Base-by-base conservation (phyloP, 1,139 yeast species). In the Debaryomyces robertsiae region DNA sequence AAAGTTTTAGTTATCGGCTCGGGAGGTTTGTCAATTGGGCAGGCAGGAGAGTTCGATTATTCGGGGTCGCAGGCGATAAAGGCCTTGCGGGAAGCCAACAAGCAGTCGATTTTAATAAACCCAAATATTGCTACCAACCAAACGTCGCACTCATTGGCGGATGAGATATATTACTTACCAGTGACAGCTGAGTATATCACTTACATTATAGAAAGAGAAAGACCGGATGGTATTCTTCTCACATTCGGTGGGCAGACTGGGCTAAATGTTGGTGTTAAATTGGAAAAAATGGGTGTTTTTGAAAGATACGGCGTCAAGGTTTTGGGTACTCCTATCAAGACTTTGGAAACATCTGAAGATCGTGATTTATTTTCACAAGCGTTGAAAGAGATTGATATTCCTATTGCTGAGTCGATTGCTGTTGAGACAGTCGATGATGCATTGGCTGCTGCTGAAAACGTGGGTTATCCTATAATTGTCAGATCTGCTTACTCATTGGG, bases 211-310 rank as follows among this genome's bases (percentile, higher is more conserved):
- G 96, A 93, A 69, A 82, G 95, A 53, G 99, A 93, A 71, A 80
- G 82, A 55, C 98, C 98, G 32, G 98, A 93, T 65, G 98, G 97
- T 40, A 91, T 93, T 46, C 73, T 90, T 57, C 76, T 91, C 57
- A 93, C 98, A 3, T 93, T 93, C 65, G 99, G 99, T 59, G 99
- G 99, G 52, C 99, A 93, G 73, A 93, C 99, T 32, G 98, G 85
- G 48, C 77, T 93, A 57, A 93, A 91, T 60, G 97, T 93, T 47
- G 98, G 98, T 69, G 94, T 93, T 41, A 85, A 89, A 55, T 78
- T 93, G 49, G 96, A 93, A 48, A 86, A 88, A 65, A 82, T 86
- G 88, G 98, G 97, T 49, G 91, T 88, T 42, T 84, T 93, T 57
- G 91, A 87, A 50, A 80, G 95, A 55, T 90, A 86, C 61, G 87